Evolutionary conservation across 2,329 filamentous ascomycete species (phyloP), one percentile per base, ranked within the genome.

Genomic region (Aspergillus viridinutans): DNA sequence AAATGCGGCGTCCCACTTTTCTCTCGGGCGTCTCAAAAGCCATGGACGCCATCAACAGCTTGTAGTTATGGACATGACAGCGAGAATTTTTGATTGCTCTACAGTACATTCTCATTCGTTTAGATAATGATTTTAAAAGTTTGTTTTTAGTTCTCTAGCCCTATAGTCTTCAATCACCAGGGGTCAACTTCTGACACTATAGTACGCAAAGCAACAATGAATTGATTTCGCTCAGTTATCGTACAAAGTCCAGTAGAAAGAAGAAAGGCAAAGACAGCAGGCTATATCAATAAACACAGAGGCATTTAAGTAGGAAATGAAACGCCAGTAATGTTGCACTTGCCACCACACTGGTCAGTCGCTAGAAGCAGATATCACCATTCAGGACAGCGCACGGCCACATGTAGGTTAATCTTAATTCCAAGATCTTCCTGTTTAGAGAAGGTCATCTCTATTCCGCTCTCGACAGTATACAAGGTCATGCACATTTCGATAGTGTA

Each of bases 401-500:
- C 32, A 6, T 38, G 14, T 17, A 38, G 32, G 32, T 17, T 17
- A 17, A 38, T 38, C 20, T 17, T 23, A 47, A 26, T 21, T 12
- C 12, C 43, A 23, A 47, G 10, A 47, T 21, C 43, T 23, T 47
- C 10, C 9, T 47, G 43, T 47, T 23, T 8, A 47, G 43, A 47
- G 43, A 23, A 47, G 14, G 21, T 25, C 43, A 47, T 26, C 21
- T 25, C 43, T 25, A 47, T 47, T 45, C 21, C 42, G 43, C 43
- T 47, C 23, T 47, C 43, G 17, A 47, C 43, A 23, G 23, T 48
- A 55, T 57, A 57, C 43, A 54, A 51, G 40, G 23, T 53, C 54
- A 50, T 53, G 49, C 49, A 47, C 54, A 57, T 52, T 54, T 35
- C 59, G 23, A 55, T 59, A 60, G 54, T 60, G 55, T 63, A 61